Conservation (phyloP, 1,284 basidiomycete genomes). For the Cutaneotrichosporon cavernicola region DNA sequence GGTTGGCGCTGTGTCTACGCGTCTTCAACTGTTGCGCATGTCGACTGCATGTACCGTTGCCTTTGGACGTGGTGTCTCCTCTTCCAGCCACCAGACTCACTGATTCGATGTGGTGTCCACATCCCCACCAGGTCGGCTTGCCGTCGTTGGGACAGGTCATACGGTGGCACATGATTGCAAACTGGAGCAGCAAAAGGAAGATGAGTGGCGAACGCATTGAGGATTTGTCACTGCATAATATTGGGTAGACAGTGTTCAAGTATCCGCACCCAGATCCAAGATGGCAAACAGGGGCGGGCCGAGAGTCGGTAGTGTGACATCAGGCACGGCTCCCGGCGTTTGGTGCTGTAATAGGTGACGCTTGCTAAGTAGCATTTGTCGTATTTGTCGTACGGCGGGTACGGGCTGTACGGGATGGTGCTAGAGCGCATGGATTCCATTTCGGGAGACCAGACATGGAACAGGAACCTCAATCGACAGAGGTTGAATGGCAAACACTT, state of each 20-base stretch:
- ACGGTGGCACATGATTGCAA: slow-evolving; percentile 46
- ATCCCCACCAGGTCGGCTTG: slow-evolving; percentile 54
- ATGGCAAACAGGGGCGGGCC: neutral
- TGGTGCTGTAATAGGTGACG: neutral
- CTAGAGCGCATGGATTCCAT: neutral
- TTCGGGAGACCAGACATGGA: too few relatives aligned
- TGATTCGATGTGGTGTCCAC: slow-evolving; percentile 49
- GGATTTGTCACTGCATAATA: neutral
- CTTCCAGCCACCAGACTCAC: slow-evolving; percentile 25
- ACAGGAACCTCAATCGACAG: too few relatives aligned
- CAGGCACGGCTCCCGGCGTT: neutral
- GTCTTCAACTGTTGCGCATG: too few relatives aligned
- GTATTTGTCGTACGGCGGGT: neutral
- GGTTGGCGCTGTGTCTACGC: neutral
- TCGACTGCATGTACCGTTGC: too few relatives aligned
- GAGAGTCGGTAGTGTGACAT: neutral
- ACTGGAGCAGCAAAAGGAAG: neutral
- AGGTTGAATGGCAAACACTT: too few relatives aligned
- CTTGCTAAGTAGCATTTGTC: neutral
- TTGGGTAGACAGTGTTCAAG: neutral
- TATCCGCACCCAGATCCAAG: neutral
- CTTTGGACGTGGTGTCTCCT: neutral
- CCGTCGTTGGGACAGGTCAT: slow-evolving; percentile 51
- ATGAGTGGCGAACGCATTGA: slow-evolving; percentile 1
- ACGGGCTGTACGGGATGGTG: neutral